Evolutionary conservation across 768 basidiomycete genomes (phyloP).

Genomic region (Russula abietina): DNA sequence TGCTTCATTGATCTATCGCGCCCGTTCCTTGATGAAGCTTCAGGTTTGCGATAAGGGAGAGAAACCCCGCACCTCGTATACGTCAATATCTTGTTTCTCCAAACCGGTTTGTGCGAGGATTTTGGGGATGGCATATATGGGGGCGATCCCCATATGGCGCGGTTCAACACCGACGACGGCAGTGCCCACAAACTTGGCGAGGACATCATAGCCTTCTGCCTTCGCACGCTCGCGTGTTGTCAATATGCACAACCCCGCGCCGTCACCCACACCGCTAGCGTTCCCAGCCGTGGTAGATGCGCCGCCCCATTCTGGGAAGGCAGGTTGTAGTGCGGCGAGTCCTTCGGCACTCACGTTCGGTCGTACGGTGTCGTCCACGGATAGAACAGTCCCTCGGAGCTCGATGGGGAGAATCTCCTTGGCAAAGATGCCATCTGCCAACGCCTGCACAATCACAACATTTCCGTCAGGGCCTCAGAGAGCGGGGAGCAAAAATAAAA

Average conservation of each 20-base stretch:
- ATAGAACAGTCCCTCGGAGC: slow-evolving; percentile 57
- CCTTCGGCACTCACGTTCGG: slow-evolving; percentile 74
- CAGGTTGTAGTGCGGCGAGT: slow-evolving; percentile 75
- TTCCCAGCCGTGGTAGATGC: slow-evolving; percentile 75
- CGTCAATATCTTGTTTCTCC: slow-evolving; percentile 64
- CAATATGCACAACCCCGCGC: slow-evolving; percentile 79
- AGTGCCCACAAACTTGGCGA: slow-evolving; percentile 79
- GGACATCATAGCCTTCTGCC: slow-evolving; percentile 66
- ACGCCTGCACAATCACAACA: slow-evolving; percentile 44
- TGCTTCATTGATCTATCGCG: slow-evolving; percentile 72
- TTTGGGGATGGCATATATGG: slow-evolving; percentile 66
- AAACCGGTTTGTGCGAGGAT: slow-evolving; percentile 56
- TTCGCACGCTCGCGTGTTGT: slow-evolving; percentile 75
- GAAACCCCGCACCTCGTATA: slow-evolving; percentile 56
- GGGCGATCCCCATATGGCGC: slow-evolving; percentile 71
- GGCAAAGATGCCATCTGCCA: slow-evolving; percentile 64
- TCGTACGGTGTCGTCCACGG: slow-evolving; percentile 83
- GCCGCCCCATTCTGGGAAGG: slow-evolving; percentile 75
- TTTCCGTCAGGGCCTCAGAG: background rate
- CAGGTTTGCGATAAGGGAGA: background rate
- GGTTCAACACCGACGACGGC: slow-evolving; percentile 79
- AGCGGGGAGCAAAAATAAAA: too few species aligned
- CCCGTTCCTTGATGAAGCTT: background rate
- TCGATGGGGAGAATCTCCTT: slow-evolving; percentile 88
- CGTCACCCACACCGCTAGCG: slow-evolving; percentile 87